Conservation (phyloP, 768 basidiomycete species). For the Leccinum barrowsii region DNA sequence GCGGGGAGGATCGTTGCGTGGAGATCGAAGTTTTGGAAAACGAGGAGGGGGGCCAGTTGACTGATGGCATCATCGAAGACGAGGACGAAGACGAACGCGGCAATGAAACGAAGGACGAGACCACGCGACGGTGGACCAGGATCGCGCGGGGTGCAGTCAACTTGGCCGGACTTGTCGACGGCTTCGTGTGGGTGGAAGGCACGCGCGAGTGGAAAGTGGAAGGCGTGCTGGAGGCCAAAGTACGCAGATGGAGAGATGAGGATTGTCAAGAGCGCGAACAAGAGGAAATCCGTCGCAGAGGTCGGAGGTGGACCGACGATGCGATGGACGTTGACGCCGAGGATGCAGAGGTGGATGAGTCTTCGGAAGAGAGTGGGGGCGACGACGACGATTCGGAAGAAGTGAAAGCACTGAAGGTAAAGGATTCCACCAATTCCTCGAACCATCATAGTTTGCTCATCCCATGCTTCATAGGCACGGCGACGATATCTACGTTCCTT, state of each 20-base stretch:
- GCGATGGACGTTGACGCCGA: conserved; percentile 70
- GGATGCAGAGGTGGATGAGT: conserved; percentile 47
- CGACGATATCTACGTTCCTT: conserved; percentile 70
- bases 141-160: conserved; percentile 66
- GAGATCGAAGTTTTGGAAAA: conserved; percentile 81
- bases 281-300: conserved; percentile 62
- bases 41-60: conserved; percentile 51
- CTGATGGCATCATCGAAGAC: conserved; percentile 82
- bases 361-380: conserved; percentile 41
- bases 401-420: conserved; percentile 78
- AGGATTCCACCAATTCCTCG: conserved; percentile 6
- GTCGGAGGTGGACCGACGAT: conserved; percentile 62
- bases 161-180: conserved; percentile 67
- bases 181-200: conserved; percentile 64
- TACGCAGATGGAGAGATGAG: conserved; percentile 65
- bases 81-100: conserved; percentile 50
- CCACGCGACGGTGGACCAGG: conserved; percentile 69
- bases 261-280: conserved; percentile 62
- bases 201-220: conserved; percentile 61
- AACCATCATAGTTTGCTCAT: conserved; percentile 8
- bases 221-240: conserved; percentile 65
- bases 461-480: conserved; percentile 48
- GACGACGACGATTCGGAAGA: conserved; percentile 69
- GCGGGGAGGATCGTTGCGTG: conserved; percentile 55
- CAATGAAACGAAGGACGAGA: conserved; percentile 30